These are phyloP conservation scores for Micractinium conductrix DNA, from an alignment of 139 green algal species.

Conservation along the genomic window DNA sequence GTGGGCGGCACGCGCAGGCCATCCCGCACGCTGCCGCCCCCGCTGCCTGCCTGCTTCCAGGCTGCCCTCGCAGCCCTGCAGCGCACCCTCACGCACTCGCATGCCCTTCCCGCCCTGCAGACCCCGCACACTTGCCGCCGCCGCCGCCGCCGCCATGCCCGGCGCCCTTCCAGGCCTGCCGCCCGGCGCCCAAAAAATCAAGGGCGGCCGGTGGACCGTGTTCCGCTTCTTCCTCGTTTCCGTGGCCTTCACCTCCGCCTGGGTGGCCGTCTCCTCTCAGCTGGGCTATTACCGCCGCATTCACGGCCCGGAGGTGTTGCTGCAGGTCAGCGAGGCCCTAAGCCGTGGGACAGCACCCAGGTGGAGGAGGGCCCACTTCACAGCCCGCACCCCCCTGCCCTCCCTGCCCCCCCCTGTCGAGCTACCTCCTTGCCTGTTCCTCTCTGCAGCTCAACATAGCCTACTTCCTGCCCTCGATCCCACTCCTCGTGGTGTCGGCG, in stretches of 20 bases:
- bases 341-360: too few species aligned
- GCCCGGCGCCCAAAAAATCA: conserved; percentile 47
- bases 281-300: conserved; percentile 74
- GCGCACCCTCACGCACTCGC: too few species aligned
- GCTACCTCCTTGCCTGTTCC: not conserved
- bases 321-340: not conserved
- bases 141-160: not conserved
- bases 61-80: too few species aligned
- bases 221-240: conserved; percentile 63
- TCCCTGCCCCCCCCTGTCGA: not conserved
- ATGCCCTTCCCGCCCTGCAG: too few species aligned
- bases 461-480: conserved; percentile 83
- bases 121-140: too few species aligned
- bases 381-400: not conserved
- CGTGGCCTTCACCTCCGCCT: conserved; percentile 72
- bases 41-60: too few species aligned
- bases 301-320: conserved; percentile 72
- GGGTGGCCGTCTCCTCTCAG: conserved; percentile 73
- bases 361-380: too few species aligned
- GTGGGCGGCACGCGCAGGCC: too few species aligned
- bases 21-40: too few species aligned
- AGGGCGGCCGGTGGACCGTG: conserved; percentile 66
- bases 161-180: not conserved
- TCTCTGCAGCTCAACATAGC: conserved; percentile 77
- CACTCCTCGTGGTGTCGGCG: conserved; percentile 65